A percentile compares a stretch with the other conserved stretches of the same genome.
These are phyloP conservation scores for Xylona heveae DNA, from an alignment of 495 filamentous ascomycete species.

Conservation along the genomic window DNA sequence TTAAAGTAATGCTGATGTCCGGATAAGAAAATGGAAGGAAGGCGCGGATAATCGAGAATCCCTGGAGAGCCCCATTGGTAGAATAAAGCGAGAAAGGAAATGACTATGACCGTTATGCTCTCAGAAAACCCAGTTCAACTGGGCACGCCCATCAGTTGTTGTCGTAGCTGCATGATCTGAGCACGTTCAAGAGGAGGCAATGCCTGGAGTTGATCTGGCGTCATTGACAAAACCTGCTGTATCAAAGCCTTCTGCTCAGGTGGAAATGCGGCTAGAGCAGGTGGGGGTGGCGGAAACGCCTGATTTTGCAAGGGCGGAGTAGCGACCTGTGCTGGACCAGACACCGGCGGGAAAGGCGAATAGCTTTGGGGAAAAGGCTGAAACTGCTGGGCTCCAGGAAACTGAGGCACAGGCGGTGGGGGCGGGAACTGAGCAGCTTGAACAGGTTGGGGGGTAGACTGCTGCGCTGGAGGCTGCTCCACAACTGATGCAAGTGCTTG, in stretches of 20 bases:
- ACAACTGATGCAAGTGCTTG: conserved; percentile 32
- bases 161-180: conserved; percentile 53
- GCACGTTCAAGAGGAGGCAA: conserved; percentile 48
- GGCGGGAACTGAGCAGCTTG: conserved; percentile 6
- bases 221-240: conserved; percentile 52
- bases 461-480: conserved; percentile 21
- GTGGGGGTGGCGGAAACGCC: conserved; percentile 28
- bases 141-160: conserved; percentile 23
- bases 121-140: too few relatives aligned
- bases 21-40: too few relatives aligned
- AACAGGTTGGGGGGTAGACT: conserved; percentile 5
- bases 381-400: too few relatives aligned
- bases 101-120: too few relatives aligned
- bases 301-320: conserved; percentile 36
- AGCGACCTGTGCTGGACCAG: conserved; percentile 12
- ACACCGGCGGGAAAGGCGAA: conserved; percentile 1
- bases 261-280: conserved; percentile 18
- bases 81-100: too few relatives aligned
- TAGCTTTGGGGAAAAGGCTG: conserved; percentile 5
- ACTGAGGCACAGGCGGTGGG: conserved; percentile 8
- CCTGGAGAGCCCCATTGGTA: too few relatives aligned
- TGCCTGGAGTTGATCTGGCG: conserved; percentile 52
- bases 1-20: too few relatives aligned
- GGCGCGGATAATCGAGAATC: too few relatives aligned
- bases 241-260: conserved; percentile 37